Percentiles rank a stretch among this genome's conserved stretches.
phyloP scores from a whole-genome alignment of 2,329 filamentous ascomycete species.

The Chaetomiaceae sp. region DNA sequence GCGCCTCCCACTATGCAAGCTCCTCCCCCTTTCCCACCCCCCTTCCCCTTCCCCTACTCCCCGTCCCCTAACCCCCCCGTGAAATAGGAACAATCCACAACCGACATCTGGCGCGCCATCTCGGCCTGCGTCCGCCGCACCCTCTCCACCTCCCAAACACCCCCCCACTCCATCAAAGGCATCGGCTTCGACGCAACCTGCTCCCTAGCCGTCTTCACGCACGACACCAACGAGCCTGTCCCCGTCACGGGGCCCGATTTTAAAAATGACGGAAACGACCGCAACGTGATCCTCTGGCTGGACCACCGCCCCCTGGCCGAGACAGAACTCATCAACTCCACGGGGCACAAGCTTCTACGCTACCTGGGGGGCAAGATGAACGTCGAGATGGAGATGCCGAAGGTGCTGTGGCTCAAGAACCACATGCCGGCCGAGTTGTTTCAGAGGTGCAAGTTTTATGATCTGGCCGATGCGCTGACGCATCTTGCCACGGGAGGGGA shows the following conservation, averaged over 20 bases:
- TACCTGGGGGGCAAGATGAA: conserved; percentile 99
- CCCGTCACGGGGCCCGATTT: conserved; percentile 88
- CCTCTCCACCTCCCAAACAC: conserved; percentile 74
- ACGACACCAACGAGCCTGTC: conserved; percentile 86
- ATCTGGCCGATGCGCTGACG: conserved; percentile 86
- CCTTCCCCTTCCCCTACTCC: background rate
- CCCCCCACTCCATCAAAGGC: conserved; percentile 71
- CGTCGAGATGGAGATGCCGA: conserved; percentile 99
- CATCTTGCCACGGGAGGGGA: conserved; percentile 91
- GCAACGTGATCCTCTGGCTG: conserved; percentile 95
- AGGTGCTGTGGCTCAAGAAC: conserved; percentile 97
- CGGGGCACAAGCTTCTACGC: conserved; percentile 84
- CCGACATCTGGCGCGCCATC: conserved; percentile 94
- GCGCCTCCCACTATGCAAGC: conserved; percentile 54
- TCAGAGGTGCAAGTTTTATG: conserved; percentile 92
- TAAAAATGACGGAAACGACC: conserved; percentile 72
- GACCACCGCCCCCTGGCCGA: conserved; percentile 90
- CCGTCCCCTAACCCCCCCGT: background rate
- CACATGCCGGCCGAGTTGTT: conserved; percentile 93
- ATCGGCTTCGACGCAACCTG: conserved; percentile 99
- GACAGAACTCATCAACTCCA: conserved; percentile 89
- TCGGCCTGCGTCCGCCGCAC: conserved; percentile 82
- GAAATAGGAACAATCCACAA: conserved; percentile 85
- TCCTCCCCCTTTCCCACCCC: no score
- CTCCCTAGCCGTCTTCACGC: conserved; percentile 84